phyloP scores from a whole-genome alignment of 1,284 basidiomycete genomes.

The Singerocomus rubriflavus region DNA sequence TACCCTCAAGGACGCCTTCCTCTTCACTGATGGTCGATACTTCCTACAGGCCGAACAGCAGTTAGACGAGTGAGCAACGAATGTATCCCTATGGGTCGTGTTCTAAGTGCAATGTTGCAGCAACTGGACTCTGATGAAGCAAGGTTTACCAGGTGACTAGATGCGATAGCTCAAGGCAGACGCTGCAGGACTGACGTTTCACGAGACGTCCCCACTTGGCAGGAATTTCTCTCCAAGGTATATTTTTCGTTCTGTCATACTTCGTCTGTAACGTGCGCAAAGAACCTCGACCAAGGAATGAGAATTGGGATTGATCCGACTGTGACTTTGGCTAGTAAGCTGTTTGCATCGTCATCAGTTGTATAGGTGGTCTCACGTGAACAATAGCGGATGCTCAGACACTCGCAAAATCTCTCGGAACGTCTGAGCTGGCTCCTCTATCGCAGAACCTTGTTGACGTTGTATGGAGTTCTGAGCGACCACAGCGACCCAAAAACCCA shows the following conservation, averaged over 20 bases:
- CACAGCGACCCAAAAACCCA: constrained; percentile 65
- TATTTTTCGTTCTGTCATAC: neutral
- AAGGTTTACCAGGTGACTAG: constrained; percentile 67
- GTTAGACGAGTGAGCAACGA: constrained; percentile 63
- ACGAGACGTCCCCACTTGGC: constrained; percentile 86
- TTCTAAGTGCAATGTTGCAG: constrained; percentile 32
- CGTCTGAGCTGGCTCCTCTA: constrained; percentile 64
- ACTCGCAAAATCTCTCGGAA: constrained; percentile 51
- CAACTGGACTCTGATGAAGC: constrained; percentile 94
- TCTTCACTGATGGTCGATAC: constrained; percentile 95
- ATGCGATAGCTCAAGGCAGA: neutral
- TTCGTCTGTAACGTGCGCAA: neutral
- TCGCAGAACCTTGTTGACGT: constrained; percentile 76
- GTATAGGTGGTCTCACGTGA: neutral
- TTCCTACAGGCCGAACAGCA: constrained; percentile 91
- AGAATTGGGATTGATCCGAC: constrained; percentile 82
- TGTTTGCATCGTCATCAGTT: constrained; percentile 3
- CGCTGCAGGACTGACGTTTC: constrained; percentile 8
- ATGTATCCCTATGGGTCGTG: neutral
- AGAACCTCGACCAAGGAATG: constrained; percentile 62
- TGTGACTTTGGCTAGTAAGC: constrained; percentile 62
- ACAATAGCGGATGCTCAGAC: constrained; percentile 55
- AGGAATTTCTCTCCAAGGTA: constrained; percentile 78
- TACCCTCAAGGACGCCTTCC: constrained; percentile 66
- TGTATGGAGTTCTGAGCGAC: constrained; percentile 74